A percentile compares a stretch with the other conserved stretches of the same genome.
These are phyloP conservation scores for Chrysoporthe austroafricana DNA, from an alignment of 2,329 filamentous ascomycete genomes.

Conservation along the genomic window DNA sequence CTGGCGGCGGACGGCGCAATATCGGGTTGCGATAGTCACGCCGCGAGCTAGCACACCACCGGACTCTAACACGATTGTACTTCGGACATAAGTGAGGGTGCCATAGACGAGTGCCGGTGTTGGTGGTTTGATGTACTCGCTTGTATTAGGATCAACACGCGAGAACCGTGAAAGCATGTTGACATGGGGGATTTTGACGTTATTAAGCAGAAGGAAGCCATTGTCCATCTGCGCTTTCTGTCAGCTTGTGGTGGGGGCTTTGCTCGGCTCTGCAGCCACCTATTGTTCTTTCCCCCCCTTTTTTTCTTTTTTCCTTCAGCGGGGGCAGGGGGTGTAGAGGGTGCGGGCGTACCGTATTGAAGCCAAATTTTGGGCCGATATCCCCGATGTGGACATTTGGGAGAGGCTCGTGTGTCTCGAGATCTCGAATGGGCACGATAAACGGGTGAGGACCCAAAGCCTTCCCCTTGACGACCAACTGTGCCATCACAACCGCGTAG, in stretches of 20 bases:
- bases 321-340: not conserved
- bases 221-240: constrained; percentile 65
- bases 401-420: constrained; percentile 70
- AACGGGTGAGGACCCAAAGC: constrained; percentile 77
- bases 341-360: constrained; percentile 59
- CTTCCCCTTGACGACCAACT: constrained; percentile 71
- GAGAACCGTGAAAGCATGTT: constrained; percentile 77
- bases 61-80: constrained; percentile 73
- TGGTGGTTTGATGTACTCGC: constrained; percentile 68
- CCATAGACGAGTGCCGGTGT: constrained; percentile 73
- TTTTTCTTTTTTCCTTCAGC: too few relatives aligned
- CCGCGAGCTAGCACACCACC: constrained; percentile 73
- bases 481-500: constrained; percentile 78
- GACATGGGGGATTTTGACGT: constrained; percentile 74
- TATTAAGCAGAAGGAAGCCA: constrained; percentile 77
- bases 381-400: constrained; percentile 76
- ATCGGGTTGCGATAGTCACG: constrained; percentile 77
- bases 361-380: constrained; percentile 80
- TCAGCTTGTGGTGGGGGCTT: constrained; percentile 2
- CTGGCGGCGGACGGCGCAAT: constrained; percentile 74
- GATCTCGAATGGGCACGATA: constrained; percentile 72
- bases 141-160: constrained; percentile 67
- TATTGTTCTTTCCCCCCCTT: too few relatives aligned
- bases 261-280: too few relatives aligned
- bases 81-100: constrained; percentile 76